These are phyloP conservation scores for Beauveria sp. DNA, from an alignment of 2,329 filamentous ascomycete genomes.

Conservation along the genomic window DNA sequence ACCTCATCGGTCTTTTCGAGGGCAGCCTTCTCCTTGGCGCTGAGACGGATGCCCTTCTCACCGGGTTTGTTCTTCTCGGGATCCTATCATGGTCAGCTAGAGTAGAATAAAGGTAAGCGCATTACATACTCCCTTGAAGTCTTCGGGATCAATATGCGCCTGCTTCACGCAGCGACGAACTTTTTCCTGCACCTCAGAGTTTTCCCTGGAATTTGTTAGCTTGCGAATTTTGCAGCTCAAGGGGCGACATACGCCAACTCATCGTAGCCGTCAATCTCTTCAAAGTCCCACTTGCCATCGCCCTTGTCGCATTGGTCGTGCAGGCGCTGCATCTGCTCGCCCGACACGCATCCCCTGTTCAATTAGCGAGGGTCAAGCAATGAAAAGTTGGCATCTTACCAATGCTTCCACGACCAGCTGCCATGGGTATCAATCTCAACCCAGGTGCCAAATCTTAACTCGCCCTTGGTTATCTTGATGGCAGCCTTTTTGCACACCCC, in stretches of 20 bases:
- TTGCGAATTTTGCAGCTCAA: neutral
- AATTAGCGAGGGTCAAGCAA: neutral
- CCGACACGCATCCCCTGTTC: conserved; percentile 79
- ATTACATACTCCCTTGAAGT: conserved; percentile 72
- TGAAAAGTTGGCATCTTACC: conserved; percentile 46
- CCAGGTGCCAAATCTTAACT: conserved; percentile 69
- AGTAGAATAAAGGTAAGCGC: neutral
- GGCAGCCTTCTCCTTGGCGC: conserved; percentile 26
- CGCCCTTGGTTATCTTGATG: conserved; percentile 70
- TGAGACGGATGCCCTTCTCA: conserved; percentile 52
- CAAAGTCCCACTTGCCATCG: conserved; percentile 48
- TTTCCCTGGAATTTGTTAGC: conserved; percentile 25
- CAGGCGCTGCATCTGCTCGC: conserved; percentile 60
- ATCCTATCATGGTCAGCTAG: conserved; percentile 45
- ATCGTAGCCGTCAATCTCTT: conserved; percentile 72
- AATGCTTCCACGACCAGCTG: conserved; percentile 76
- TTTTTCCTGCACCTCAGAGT: conserved; percentile 63
- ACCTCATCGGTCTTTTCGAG: conserved; percentile 7
- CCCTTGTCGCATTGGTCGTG: conserved; percentile 44
- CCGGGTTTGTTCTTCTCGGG: conserved; percentile 65
- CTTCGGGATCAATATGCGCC: conserved; percentile 75
- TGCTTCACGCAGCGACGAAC: conserved; percentile 63
- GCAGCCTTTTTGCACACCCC: conserved; percentile 61
- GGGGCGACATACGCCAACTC: conserved; percentile 47
- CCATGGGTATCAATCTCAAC: conserved; percentile 55